phyloP scores from a whole-genome alignment of 1,284 basidiomycete species.

The Agroathelia rolfsii region DNA sequence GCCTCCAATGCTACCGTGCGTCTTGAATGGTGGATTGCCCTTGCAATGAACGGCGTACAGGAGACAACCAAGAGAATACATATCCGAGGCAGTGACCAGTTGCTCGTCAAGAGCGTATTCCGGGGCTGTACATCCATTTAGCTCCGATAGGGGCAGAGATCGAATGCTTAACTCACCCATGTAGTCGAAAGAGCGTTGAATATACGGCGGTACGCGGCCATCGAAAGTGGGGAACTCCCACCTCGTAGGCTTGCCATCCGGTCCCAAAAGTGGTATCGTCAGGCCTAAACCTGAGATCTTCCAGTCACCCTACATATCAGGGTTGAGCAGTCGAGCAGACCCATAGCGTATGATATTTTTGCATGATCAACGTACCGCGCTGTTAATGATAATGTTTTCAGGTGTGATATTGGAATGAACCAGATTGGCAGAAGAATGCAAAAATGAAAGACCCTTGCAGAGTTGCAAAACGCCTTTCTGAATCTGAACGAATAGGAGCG shows the following conservation, averaged over 20 bases:
- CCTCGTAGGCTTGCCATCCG: constrained; percentile 66
- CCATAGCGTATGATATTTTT: not conserved
- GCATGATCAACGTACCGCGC: constrained; percentile 47
- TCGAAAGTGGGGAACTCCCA: constrained; percentile 91
- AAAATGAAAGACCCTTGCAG: constrained; percentile 86
- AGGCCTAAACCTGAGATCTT: constrained; percentile 89
- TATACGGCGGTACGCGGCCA: constrained; percentile 66
- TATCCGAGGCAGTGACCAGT: constrained; percentile 80
- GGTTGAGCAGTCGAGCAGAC: not conserved
- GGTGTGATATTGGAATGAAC: constrained; percentile 89
- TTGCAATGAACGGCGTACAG: constrained; percentile 87
- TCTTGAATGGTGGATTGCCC: constrained; percentile 82
- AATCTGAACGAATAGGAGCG: constrained; percentile 46
- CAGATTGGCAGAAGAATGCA: constrained; percentile 84
- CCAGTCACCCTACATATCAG: constrained; percentile 82
- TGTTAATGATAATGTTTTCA: constrained; percentile 81
- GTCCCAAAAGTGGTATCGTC: constrained; percentile 67
- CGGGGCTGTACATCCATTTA: constrained; percentile 54
- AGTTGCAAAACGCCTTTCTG: constrained; percentile 95
- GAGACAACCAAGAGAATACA: constrained; percentile 90
- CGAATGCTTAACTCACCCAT: constrained; percentile 50
- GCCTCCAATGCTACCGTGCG: constrained; percentile 73
- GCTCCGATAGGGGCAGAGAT: not conserved
- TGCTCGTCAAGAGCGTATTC: constrained; percentile 91
- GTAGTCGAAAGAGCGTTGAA: constrained; percentile 92